phyloP scores from a whole-genome alignment of 441 rosid genomes.

The Codiaeum variegatum region DNA sequence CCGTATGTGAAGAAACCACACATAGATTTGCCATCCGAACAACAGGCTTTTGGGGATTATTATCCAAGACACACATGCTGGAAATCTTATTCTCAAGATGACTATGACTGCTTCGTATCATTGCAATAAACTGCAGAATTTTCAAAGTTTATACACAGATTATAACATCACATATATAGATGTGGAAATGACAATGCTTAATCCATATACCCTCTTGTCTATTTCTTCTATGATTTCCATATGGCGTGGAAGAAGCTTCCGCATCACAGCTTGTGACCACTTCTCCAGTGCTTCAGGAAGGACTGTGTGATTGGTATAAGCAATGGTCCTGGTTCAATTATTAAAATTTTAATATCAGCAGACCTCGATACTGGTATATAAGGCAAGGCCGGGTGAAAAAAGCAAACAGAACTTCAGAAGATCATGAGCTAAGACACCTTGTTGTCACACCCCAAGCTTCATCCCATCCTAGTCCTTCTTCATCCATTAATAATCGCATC shows the following conservation, averaged over 20 bases:
- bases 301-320: constrained; percentile 98
- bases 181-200: constrained; percentile 11
- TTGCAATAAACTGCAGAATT: constrained; percentile 62
- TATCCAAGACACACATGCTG: constrained; percentile 74
- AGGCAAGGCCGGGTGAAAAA: neutral
- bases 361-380: constrained; percentile 18
- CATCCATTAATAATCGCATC: constrained; percentile 90
- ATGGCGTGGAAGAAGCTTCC: constrained; percentile 99
- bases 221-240: constrained; percentile 98
- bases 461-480: constrained; percentile 95
- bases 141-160: constrained; percentile 12
- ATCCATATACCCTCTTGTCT: constrained; percentile 68
- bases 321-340: constrained; percentile 65
- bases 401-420: neutral
- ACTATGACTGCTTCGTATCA: constrained; percentile 43
- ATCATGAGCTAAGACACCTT: constrained; percentile 39
- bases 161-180: constrained; percentile 15
- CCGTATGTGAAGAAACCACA: constrained; percentile 87
- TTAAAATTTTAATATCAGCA: constrained; percentile 18
- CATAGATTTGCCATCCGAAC: constrained; percentile 98
- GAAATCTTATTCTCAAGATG: constrained; percentile 85
- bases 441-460: constrained; percentile 96
- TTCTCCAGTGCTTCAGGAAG: constrained; percentile 99
- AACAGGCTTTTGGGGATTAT: constrained; percentile 87
- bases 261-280: constrained; percentile 93